phyloP scores from a whole-genome alignment of 164 flowering plant genomes.

The Stephania yunnanensis region DNA sequence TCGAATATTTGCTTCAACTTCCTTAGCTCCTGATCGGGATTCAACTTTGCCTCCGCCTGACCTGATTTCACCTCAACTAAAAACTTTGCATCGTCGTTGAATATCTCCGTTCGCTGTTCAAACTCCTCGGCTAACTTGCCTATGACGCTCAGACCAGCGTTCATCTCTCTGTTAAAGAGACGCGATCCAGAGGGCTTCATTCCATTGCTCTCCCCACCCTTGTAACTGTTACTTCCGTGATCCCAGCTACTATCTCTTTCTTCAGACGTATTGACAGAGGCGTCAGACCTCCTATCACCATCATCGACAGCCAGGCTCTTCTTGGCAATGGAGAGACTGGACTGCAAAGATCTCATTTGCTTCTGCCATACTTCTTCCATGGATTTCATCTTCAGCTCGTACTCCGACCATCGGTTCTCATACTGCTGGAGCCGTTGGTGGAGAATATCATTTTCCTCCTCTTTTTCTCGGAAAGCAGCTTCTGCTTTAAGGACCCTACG shows the following conservation, averaged over 20 bases:
- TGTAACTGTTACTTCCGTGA: constrained; percentile 26
- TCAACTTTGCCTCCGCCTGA: constrained; percentile 73
- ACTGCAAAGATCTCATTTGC: constrained; percentile 91
- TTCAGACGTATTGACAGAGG: constrained; percentile 52
- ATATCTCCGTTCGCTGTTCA: constrained; percentile 83
- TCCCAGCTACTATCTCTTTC: constrained; percentile 56
- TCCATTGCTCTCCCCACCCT: constrained; percentile 51
- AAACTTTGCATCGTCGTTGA: constrained; percentile 94
- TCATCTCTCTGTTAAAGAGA: constrained; percentile 35
- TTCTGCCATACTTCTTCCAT: constrained; percentile 99
- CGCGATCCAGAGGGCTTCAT: constrained; percentile 29
- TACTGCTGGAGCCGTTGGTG: constrained; percentile 88
- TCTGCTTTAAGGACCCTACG: constrained; percentile 91
- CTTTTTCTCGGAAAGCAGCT: constrained; percentile 78
- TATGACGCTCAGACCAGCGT: constrained; percentile 74
- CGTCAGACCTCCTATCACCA: constrained; percentile 66
- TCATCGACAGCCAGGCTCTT: constrained; percentile 78
- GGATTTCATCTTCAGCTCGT: constrained; percentile 88
- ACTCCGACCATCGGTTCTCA: constrained; percentile 91
- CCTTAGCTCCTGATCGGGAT: constrained; percentile 77
- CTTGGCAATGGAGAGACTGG: constrained; percentile 90
- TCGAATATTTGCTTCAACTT: constrained; percentile 84
- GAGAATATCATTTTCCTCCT: constrained; percentile 89
- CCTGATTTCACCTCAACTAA: constrained; percentile 95
- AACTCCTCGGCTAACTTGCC: constrained; percentile 85